phyloP scores from a whole-genome alignment of 176 grass and related monocot genomes.

The Zoysia pacifica region DNA sequence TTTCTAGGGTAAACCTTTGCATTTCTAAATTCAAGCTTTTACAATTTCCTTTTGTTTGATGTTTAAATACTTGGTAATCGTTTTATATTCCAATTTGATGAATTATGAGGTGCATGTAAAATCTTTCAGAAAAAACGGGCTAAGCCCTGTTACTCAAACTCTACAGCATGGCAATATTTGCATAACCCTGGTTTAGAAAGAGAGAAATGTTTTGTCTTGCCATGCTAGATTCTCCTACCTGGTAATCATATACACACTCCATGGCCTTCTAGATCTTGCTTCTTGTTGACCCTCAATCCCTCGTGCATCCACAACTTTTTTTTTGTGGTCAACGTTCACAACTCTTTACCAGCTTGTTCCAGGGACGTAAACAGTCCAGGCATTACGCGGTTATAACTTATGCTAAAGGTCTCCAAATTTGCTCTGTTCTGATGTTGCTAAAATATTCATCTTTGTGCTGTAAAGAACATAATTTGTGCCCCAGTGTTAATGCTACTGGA shows the following conservation, averaged over 20 bases:
- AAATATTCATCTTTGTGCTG: background rate
- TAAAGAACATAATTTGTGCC: background rate
- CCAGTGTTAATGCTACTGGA: background rate
- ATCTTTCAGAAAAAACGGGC: background rate
- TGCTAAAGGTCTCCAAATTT: background rate
- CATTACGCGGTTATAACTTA: background rate
- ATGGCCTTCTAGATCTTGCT: background rate
- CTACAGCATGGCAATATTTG: background rate
- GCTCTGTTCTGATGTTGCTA: conserved; percentile 16
- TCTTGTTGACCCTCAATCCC: background rate
- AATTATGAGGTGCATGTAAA: background rate
- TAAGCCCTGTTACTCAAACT: background rate
- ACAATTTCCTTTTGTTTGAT: background rate
- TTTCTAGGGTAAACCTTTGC: background rate
- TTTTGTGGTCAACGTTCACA: background rate
- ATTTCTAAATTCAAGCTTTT: background rate
- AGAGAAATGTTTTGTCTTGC: background rate
- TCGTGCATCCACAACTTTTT: too few species aligned
- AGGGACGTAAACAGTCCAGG: background rate
- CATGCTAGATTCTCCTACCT: background rate
- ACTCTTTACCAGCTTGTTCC: background rate
- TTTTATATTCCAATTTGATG: background rate
- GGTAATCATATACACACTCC: background rate
- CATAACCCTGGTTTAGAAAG: background rate
- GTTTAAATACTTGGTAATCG: background rate